Base-by-base conservation (phyloP, 495 filamentous ascomycete species). In the Penicillium paradoxum region DNA sequence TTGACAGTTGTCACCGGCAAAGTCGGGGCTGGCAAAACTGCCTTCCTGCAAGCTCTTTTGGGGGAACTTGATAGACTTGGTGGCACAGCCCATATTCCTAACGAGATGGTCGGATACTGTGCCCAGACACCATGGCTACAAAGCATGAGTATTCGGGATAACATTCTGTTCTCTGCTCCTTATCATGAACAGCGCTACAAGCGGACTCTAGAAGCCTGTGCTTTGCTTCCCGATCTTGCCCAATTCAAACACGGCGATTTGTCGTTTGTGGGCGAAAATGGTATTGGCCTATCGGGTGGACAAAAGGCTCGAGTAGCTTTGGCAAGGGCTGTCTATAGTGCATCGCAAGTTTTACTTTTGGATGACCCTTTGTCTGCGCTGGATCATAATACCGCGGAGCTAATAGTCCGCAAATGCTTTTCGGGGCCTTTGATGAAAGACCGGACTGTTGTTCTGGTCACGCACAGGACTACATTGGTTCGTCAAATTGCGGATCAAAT, bases 61-160 rank as follows among this genome's bases (percentile, higher is more conserved):
- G 89, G 89, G 0, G 90, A 95, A 59, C 72, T 95, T 13, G 87
- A 95, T 58, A 77, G 76, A 56, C 63, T 78, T 14, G 62, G 65
- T 11, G 89, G 90, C 7, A 72, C 79, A 6, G 77, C 78, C 19
- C 64, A 72, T 9, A 67, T 83, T 14, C 82, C 88, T 3, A 80
- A 79, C 21, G 83, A 86, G 45, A 85, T 84, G 72, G 71, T 92
- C 1, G 89, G 85, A 9, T 95, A 91, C 69, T 91, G 88, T 63
- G 82, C 84, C 2, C 89, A 95, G 58, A 87, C 83, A 4, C 87
- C 90, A n/a, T 95, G 90, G 90, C 74, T 95, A 6, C 88, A 93
- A 63, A 92, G 86, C 59, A 92, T 92, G 88, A 91, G 82, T 53
- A 90, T 95, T 40, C 84, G 85, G 2, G 85, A 92, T 29, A 92